A percentile compares a stretch with the other conserved stretches of the same genome.
phyloP scores from a whole-genome alignment of 176 grass and related monocot genomes.

The Metroxylon sagu region DNA sequence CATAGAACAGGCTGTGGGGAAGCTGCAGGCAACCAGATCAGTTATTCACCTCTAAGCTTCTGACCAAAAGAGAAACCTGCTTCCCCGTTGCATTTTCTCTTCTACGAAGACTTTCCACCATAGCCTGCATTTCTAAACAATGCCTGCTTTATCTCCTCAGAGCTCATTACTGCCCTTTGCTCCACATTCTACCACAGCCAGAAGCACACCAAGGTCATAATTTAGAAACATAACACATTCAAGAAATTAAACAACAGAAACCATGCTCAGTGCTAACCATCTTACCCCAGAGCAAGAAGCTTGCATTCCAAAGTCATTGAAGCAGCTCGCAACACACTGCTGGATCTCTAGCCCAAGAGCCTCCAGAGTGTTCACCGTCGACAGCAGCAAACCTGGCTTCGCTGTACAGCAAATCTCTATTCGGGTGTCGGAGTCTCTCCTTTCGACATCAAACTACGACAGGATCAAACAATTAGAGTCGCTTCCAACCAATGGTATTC shows the following conservation, averaged over 20 bases:
- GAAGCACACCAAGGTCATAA: too few relatives aligned
- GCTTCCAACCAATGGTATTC: too few relatives aligned
- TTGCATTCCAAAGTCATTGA: conserved; percentile 97
- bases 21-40: not conserved
- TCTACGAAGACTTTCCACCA: conserved; percentile 15
- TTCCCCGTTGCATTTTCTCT: too few relatives aligned
- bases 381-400: conserved; percentile 81
- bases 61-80: not conserved
- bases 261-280: not conserved
- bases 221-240: too few relatives aligned
- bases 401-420: conserved; percentile 86
- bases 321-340: conserved; percentile 93
- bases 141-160: conserved; percentile 13
- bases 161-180: not conserved
- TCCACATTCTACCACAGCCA: conserved; percentile 23
- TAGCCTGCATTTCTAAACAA: conserved; percentile 17
- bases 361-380: conserved; percentile 77
- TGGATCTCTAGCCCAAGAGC: conserved; percentile 85
- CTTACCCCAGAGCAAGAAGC: conserved; percentile 89
- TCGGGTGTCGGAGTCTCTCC: conserved; percentile 61
- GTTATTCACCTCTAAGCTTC: not conserved
- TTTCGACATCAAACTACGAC: conserved; percentile 72
- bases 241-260: too few relatives aligned
- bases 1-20: not conserved
- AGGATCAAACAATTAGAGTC: too few relatives aligned